Base-by-base conservation (phyloP, 2,329 filamentous ascomycete species). In the Alternaria incomplexa region DNA sequence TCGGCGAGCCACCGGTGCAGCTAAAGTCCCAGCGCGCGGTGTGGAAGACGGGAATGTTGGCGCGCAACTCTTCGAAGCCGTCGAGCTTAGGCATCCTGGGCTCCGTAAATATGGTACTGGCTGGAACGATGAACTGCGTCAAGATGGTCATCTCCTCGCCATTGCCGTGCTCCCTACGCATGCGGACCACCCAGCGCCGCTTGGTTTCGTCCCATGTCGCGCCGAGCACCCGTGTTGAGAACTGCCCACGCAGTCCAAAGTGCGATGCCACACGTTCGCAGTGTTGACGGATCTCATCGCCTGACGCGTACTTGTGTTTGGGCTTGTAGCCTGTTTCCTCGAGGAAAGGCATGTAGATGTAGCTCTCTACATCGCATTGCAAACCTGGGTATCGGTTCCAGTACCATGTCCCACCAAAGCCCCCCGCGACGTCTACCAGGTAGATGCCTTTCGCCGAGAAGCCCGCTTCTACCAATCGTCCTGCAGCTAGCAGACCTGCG, bases 311-410 rank as follows among this genome's bases (percentile, higher is more conserved):
- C 15, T 80, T 79, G 25, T 84, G 78, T 36, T 77, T 83, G 1
- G 88, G 88, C 67, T 88, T 80, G 68, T 87, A 88, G 0, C 84
- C 84, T 2, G 82, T 88, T 73, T 89, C 87, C 63, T 90, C 87
- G 3, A 90, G 81, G 12, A 88, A 75, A 4, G 87, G 87, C 76
- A 89, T 75, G 68, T 90, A 90, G n/a, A 83, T 80, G 67, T 86
- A 88, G 55, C 82, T 82, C 74, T 90, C 88, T 4, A 88, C 77
- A 68, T 90, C 88, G 70, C 87, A 90, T 64, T 74, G 77, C 5
- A 83, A 65, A 4, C 84, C 83, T 13, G 83, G 83, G 59, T 85
- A 85, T 10, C 80, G 75, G 55, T 85, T 84, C 81, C 81, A 84
- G 66, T 83, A 73, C 78, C 83, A 85, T 1, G 82, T 83, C 2